phyloP scores from a whole-genome alignment of 331 rosid species.

The Telfairia occidentalis region DNA sequence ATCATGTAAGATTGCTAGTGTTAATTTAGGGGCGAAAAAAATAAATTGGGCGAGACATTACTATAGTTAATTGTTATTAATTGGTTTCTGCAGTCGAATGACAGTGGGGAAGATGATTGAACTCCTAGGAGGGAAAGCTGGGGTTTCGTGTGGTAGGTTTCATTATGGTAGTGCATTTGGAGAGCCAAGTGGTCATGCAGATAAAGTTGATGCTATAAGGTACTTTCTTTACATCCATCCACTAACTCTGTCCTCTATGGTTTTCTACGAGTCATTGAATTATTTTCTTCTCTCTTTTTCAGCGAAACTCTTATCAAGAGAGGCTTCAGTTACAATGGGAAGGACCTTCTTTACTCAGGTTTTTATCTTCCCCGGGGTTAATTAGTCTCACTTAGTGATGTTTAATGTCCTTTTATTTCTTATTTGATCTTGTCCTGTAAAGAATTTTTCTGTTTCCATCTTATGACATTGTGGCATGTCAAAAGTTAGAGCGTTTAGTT shows the following conservation, averaged over 20 bases:
- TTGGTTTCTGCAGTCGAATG: conserved; percentile 61
- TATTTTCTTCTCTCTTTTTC: conserved; percentile 19
- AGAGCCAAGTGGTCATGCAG: conserved; percentile 96
- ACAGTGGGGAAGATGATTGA: conserved; percentile 99
- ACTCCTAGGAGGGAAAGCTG: conserved; percentile 96
- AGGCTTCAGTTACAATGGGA: conserved; percentile 83
- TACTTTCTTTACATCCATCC: conserved; percentile 12
- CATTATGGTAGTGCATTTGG: conserved; percentile 99
- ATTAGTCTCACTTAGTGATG: background rate
- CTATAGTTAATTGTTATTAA: background rate
- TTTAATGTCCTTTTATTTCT: background rate
- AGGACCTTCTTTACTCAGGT: conserved; percentile 90
- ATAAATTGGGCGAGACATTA: too few species aligned
- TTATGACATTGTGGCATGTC: background rate
- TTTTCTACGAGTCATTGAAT: background rate
- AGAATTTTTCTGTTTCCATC: background rate
- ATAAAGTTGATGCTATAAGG: conserved; percentile 90
- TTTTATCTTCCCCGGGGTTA: conserved; percentile 4
- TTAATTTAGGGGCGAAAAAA: too few species aligned
- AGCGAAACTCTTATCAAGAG: conserved; percentile 76
- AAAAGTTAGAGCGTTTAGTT: background rate
- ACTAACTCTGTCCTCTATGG: background rate
- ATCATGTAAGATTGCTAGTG: background rate
- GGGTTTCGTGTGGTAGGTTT: conserved; percentile 92
- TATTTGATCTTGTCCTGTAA: background rate